Evolutionary conservation across 108 stramenopile genomes (phyloP).

Genomic region (Schizochytrium sp.): DNA sequence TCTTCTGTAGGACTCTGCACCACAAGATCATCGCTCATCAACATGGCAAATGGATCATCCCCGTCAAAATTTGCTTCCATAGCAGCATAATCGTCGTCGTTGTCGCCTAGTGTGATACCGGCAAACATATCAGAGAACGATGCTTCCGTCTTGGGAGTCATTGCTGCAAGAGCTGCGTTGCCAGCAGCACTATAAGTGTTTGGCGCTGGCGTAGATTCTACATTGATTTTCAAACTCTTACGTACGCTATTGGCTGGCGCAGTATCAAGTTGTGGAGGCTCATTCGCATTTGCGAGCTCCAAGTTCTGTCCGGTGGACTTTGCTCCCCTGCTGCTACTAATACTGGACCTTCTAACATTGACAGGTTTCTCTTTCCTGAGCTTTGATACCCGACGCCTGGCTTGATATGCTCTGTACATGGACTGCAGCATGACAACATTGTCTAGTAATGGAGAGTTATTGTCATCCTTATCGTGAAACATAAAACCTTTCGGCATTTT

Average conservation of each 20-base stretch:
- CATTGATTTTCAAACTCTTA: no score
- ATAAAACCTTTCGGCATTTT: neutral
- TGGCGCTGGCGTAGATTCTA: neutral
- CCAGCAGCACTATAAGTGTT: neutral
- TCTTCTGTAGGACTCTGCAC: slow-evolving; percentile 6
- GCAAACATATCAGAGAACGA: slow-evolving; percentile 37
- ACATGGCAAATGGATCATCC: neutral
- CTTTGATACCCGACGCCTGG: neutral
- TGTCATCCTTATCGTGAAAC: neutral
- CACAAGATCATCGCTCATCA: neutral
- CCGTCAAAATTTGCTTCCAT: neutral
- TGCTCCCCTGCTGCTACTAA: neutral
- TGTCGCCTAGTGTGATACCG: neutral
- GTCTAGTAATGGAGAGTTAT: neutral
- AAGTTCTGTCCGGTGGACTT: neutral
- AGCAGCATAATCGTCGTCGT: neutral
- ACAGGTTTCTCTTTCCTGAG: neutral
- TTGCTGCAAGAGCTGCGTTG: neutral
- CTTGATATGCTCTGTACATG: neutral
- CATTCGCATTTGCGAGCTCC: no score
- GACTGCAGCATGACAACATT: neutral
- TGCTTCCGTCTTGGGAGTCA: slow-evolving; percentile 14
- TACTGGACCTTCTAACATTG: neutral
- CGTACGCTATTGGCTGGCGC: no score
- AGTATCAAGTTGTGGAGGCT: no score